Base-by-base conservation (phyloP, 345 rosid species). In the Hypericum perforatum region DNA sequence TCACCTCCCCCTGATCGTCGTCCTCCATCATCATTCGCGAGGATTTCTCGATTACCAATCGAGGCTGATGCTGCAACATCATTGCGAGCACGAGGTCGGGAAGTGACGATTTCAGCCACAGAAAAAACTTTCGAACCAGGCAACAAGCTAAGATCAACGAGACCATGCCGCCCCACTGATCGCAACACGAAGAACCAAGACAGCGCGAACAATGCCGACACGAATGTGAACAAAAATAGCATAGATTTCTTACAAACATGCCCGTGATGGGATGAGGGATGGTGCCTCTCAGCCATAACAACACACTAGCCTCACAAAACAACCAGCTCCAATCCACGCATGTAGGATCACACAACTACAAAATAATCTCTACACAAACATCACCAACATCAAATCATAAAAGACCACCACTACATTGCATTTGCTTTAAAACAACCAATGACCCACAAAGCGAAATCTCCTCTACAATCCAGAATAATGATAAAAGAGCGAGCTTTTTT, bases 161-260 rank as follows among this genome's bases (percentile, higher is more conserved):
- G 63, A 16, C 59, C 73, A 45, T 76, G 66, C 7, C 58, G 67
- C 59, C 64, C 56, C 32, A 94, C 54, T 10, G 85, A 85, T 45
- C 74, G 79, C 57, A 85, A 63, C 39, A 83, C 70, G 47, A 69
- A 74, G 71, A 85, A 78, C 90, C 96, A 92, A 45, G 96, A 88
- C n/a, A 80, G 43, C 4, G 74, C 13, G 64, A 77, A 67, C 58
- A 92, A 16, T 68, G 76, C 42, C 0, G 82, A 69, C 7, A 74
- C 43, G 0, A 67, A 41, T 2, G 66, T 49, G 7, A 82, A 74
- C 70, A 92, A 70, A 58, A 62, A 76, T 38, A 83, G 57, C 49
- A 82, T 58, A 5, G 72, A 74, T 53, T 70, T 88, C 51, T 74
- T 65, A 29, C 80, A 64, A 52, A 67, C 45, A 29, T 60, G 37